These are phyloP conservation scores for Melaleuca alternifolia DNA, from an alignment of 345 rosid genomes.

Conservation along the genomic window DNA sequence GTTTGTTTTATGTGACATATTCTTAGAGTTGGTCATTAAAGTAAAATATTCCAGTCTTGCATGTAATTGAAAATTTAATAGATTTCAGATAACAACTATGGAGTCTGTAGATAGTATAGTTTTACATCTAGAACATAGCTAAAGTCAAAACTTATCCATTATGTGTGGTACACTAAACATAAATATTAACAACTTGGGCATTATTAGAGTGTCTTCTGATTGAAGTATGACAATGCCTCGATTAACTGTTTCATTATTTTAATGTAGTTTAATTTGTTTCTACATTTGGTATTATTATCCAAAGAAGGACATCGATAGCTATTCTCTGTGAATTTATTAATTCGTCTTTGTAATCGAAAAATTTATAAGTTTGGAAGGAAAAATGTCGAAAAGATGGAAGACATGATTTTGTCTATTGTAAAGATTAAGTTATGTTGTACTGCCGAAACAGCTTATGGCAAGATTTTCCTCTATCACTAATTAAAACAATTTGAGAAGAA, in stretches of 20 bases:
- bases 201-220: neutral
- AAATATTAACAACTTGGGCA: neutral
- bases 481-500: neutral
- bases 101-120: neutral
- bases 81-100: neutral
- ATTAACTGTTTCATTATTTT: neutral
- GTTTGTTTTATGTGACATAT: neutral
- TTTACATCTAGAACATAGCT: neutral
- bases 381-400: neutral
- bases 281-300: neutral
- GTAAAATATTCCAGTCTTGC: neutral
- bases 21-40: neutral
- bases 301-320: neutral
- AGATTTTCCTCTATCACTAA: neutral
- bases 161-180: neutral
- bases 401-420: neutral
- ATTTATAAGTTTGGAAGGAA: neutral
- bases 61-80: neutral
- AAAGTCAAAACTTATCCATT: neutral
- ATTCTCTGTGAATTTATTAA: neutral
- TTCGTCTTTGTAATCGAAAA: neutral
- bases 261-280: neutral
- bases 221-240: neutral
- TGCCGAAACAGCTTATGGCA: neutral
- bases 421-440: neutral